Base-by-base conservation (phyloP, 208 protist genomes). In the Trypanosoma cruzi region DNA sequence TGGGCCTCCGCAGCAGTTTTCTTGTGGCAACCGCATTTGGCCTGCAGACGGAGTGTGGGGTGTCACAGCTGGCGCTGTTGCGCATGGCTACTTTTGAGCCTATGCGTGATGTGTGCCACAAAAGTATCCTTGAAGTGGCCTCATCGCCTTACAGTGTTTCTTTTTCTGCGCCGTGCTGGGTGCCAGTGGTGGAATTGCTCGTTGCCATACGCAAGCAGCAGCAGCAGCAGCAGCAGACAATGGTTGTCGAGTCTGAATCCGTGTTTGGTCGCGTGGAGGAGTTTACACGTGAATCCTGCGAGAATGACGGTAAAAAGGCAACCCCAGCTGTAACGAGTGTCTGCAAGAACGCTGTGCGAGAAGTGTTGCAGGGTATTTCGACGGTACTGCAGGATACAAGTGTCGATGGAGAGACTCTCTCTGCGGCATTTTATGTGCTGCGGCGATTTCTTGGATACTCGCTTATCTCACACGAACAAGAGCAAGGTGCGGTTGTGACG, bases 1-100 rank as follows among this genome's bases (percentile, higher is more conserved):
- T 77, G 10, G 90, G 90, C 1, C 80, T 96, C 50, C 80, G 90
- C 69, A 79, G 84, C 52, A 77, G 90, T 55, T 72, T 96, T 63
- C 79, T 80, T 56, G 77, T 82, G 57, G 84, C 85, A 20, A 80
- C 90, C n/a, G 73, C 84, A 42, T 96, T 94, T 71, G 79, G 81
- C 24, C 76, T 94, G n/a, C 73, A 78, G 29, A 94, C 86, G 7
- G 90, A 96, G 77, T 89, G 84, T 63, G 86, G 88, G 29, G 86
- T 85, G 14, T 85, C 87, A 32, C 73, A 94, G 64, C 53, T 86
- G 20, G 79, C 85, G 18, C 67, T 95, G 37, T 67, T 96, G 59
- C 79, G 79, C 55, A 86, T 93, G 77, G 71, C 80, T 22, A 75
- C 82, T 34, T 80, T 72, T 59, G 81, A 76, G 14, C 57, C 75